Percentiles rank a stretch among this genome's conserved stretches.
Conservation (phyloP, 1,284 basidiomycete genomes). For the Microstroma glucosiphilum region DNA sequence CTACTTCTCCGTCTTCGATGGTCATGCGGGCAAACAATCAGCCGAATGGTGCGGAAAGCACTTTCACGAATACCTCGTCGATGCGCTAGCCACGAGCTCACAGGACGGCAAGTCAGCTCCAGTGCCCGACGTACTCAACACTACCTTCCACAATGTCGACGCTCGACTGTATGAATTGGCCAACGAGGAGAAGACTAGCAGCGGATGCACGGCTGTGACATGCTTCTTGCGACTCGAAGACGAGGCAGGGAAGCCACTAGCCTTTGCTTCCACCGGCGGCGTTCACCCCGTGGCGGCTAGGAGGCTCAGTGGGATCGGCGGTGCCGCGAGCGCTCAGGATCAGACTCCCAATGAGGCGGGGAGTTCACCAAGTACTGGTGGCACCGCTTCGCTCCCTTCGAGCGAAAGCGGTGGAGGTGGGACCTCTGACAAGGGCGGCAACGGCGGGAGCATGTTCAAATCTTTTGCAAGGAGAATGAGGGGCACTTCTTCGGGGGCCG, state of each 20-base stretch:
- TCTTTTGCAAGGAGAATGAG: constrained; percentile 14
- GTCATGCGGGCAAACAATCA: constrained; percentile 95
- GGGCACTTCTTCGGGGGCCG: constrained; percentile 10
- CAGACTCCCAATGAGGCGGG: background rate
- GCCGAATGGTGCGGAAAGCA: constrained; percentile 97
- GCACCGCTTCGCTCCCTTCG: too few relatives aligned
- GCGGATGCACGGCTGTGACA: constrained; percentile 95
- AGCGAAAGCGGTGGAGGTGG: background rate
- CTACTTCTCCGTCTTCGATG: constrained; percentile 96
- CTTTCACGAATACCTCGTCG: constrained; percentile 68
- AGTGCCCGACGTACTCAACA: constrained; percentile 84
- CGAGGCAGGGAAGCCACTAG: constrained; percentile 48
- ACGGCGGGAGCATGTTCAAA: constrained; percentile 13
- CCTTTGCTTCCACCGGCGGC: constrained; percentile 16
- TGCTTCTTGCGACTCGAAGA: constrained; percentile 93
- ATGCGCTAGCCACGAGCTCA: constrained; percentile 53
- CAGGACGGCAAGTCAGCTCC: constrained; percentile 49
- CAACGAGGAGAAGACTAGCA: constrained; percentile 82
- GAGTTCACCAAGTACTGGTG: too few relatives aligned
- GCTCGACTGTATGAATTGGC: constrained; percentile 71
- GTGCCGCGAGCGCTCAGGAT: background rate
- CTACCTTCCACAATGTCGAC: constrained; percentile 89
- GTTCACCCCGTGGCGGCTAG: background rate
- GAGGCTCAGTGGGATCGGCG: background rate
- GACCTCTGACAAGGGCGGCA: background rate